Conservation (phyloP, 2,329 filamentous ascomycete genomes). For the Diaporthe citriasiana region DNA sequence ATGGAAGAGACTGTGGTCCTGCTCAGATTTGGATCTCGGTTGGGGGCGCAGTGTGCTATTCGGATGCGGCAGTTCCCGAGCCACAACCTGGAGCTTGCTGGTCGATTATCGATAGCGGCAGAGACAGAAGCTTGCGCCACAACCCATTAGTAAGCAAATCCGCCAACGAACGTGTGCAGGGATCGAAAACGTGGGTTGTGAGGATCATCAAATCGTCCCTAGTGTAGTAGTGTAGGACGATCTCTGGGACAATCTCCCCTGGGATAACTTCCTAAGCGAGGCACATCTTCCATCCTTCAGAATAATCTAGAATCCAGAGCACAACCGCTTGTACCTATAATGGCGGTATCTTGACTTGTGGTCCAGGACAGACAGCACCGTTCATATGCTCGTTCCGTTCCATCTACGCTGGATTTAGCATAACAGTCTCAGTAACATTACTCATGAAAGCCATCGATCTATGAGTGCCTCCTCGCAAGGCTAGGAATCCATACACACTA, state of each 20-base stretch:
- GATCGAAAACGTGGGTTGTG: not conserved
- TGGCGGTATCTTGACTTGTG: not conserved
- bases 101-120: constrained; percentile 24
- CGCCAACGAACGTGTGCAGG: not conserved
- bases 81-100: constrained; percentile 2
- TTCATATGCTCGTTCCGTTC: not conserved
- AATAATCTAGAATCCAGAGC: not conserved
- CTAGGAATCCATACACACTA: not conserved
- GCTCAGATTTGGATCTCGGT: constrained; percentile 19
- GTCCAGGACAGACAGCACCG: not conserved
- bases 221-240: not conserved
- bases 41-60: constrained; percentile 34
- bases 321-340: not conserved
- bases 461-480: not conserved
- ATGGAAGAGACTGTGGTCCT: not conserved
- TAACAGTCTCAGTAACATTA: too few species aligned
- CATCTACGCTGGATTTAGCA: not conserved
- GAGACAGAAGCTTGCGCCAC: constrained; percentile 11
- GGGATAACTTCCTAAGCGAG: not conserved
- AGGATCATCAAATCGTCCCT: not conserved
- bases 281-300: not conserved
- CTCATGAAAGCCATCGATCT: not conserved
- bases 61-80: constrained; percentile 3
- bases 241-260: not conserved
- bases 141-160: constrained; percentile 20